Base-by-base conservation (phyloP, 768 basidiomycete species). In the Naganishia antarctica region DNA sequence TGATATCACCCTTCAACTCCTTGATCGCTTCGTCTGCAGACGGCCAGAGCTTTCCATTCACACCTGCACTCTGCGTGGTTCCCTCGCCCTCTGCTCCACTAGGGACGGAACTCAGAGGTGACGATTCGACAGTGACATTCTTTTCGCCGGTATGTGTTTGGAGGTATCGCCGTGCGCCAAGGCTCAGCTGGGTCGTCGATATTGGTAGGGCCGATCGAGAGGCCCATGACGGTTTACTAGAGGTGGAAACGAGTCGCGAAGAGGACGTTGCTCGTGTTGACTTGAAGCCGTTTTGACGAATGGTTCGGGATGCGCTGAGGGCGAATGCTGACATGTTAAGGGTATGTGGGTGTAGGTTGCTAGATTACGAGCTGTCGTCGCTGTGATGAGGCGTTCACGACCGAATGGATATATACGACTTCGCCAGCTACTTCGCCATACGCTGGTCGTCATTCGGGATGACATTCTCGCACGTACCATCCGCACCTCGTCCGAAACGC, bases 1-100 rank as follows among this genome's bases (percentile, higher is more conserved):
- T 44, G 25, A 60, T 62, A 3, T 72, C 74, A 29, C 61, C 60
- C 68, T 71, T 73, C 12, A 75, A 31, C 61, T 73, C 74, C 61
- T 65, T 65, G 41, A 75, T 68, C 13, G 74, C 74, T 47, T 70
- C 66, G 40, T 72, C 66, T 6, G 65, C 68, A 18, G 50, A 44
- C 15, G 45, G 46, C 61, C 62, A 71, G 4, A 71, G 61, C 57
- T 71, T 71, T 9, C 43, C 66, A 25, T 44, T 59, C 1, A 48
- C 59, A 28, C n/a, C 37, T 31, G 41, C n/a, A n/a, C n/a, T n/a
- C n/a, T n/a, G n/a, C n/a, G n/a, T n/a, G n/a, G n/a, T n/a, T n/a
- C 49, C 62, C 40, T 37, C 46, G 1, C 43, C 64, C 40, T 65
- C 64, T 4, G 64, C 64, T 44, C 18, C 25, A 41, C 63, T 64